These are phyloP conservation scores for Suillus plorans DNA, from an alignment of 768 basidiomycete species.

Conservation along the genomic window DNA sequence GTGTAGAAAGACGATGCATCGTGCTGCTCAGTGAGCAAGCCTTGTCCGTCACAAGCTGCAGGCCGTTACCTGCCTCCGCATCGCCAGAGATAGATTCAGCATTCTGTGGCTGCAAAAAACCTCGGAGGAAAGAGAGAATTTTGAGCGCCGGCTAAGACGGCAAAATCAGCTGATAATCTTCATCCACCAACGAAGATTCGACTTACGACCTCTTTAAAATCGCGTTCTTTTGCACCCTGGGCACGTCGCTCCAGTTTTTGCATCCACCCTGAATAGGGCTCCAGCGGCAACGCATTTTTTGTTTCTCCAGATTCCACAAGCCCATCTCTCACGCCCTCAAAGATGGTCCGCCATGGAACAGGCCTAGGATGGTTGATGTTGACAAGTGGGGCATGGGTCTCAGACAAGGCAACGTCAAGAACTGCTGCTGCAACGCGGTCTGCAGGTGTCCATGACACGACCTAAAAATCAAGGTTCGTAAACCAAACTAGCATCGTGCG, in stretches of 20 bases:
- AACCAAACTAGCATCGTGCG: background rate
- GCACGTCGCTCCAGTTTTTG: slow-evolving; percentile 21
- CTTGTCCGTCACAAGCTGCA: background rate
- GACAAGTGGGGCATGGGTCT: slow-evolving; percentile 20
- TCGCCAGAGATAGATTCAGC: background rate
- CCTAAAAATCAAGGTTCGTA: slow-evolving; percentile 23
- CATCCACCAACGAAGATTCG: slow-evolving; percentile 32
- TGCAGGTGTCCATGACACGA: slow-evolving; percentile 43
- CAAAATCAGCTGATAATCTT: slow-evolving; percentile 17
- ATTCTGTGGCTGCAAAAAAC: slow-evolving; percentile 5
- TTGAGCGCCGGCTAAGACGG: slow-evolving; percentile 29
- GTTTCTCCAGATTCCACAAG: slow-evolving; percentile 12
- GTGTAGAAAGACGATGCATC: background rate
- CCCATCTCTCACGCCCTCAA: slow-evolving; percentile 19
- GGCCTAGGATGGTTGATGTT: slow-evolving; percentile 38
- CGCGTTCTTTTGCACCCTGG: background rate
- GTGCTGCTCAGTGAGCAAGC: background rate
- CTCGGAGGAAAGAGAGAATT: slow-evolving; percentile 24
- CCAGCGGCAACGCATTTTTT: slow-evolving; percentile 17
- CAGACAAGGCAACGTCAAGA: slow-evolving; percentile 29
- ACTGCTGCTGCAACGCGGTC: slow-evolving; percentile 37
- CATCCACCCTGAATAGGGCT: slow-evolving; percentile 30
- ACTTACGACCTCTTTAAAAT: slow-evolving; percentile 9
- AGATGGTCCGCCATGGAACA: slow-evolving; percentile 26
- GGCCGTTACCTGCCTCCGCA: background rate